Evolutionary conservation across 2,329 filamentous ascomycete species (phyloP), one percentile per base, ranked within the genome.

Genomic region (Elsinoe perseae): DNA sequence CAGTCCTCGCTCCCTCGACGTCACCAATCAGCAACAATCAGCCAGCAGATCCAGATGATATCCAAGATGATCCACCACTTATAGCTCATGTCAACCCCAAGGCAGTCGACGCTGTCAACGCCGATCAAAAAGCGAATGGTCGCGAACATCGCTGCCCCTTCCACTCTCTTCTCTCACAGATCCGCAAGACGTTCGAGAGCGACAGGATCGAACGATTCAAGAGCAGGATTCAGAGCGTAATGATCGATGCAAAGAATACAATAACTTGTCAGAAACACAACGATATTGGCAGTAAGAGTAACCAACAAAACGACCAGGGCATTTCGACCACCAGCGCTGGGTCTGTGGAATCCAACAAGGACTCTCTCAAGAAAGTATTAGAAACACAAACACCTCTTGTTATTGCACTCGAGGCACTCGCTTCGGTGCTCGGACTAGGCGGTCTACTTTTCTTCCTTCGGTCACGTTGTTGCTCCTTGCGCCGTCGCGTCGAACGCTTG

Each of bases 401-500:
- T 8, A 65, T 73, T 14, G 70, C 71, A 2, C 64, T 78, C 2
- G 68, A 75, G 38, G 65, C 73, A n/a, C 67, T 80, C 10, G 64
- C 75, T 2, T 65, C 71, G 27, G 58, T 75, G 4, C 64, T 77
- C 18, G 73, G 76, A 55, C 72, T 77, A 23, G 68, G 69, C 30
- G 72, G 72, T 32, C 61, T 77, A 1, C 68, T 76, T 61, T 66
- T 69, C 4, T 68, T 75, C 40, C 69, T 78, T 56, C 72, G 71
- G 21, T 69, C 73, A 57, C 75, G 75, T 60, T 80, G 73, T 59
- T 73, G 75, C 61, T 75, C 75, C 53, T 71, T 74, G 21, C 74
- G 77, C 28, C 74, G 72, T 27, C 74, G 75, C 57, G 76, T 75
- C 10, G 79, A 82, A 57, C 72, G 78, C 23, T 73, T 77, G 7